Evolutionary conservation across 2,329 filamentous ascomycete genomes (phyloP), one percentile per base, ranked within the genome.

Genomic region (Trichoderma aggressivum): DNA sequence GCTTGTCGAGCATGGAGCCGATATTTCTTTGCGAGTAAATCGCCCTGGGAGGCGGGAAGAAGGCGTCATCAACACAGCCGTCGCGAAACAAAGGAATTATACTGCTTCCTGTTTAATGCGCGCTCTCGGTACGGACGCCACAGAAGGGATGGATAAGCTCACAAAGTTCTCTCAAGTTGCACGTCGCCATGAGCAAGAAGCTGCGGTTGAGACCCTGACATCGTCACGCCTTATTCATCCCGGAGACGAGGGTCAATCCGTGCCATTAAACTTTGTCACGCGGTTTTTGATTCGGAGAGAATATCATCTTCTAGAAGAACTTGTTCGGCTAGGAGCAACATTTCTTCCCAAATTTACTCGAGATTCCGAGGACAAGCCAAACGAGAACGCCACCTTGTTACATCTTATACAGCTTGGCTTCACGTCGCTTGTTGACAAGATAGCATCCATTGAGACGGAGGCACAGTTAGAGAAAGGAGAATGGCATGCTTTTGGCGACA

Each of bases 281-380:
- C 32, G 32, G n/a, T 60, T 72, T 50, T n/a, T 78, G 10, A 18
- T 10, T 16, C 68, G 68, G 18, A 73, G 74, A 18, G 74, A 78
- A 6, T 77, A 76, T 56, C 58, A 75, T 26, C 70, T 75, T 4
- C 59, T 77, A 5, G 75, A 76, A 65, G 72, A 74, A n/a, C 68
- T 75, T 14, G 62, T 58, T 39, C 69, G 58, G 7, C 32, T 74
- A 3, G 74, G 74, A 12, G 36, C 36, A 1, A 12, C 47, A 11
- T 76, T 76, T 21, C 72, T 77, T 1, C 68, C 70, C 1, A 53
- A 14, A 1, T 11, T 11, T 7, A n/a, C 26, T 32, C 28, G 1
- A 4, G 8, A 3, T 12, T 7, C 6, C 18, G n/a, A 7, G 6
- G 18, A 26, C 28, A 0, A 5, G 8, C 5, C n/a, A 53, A 12